These are phyloP conservation scores for Colletotrichum higginsianum DNA, from an alignment of 2,329 filamentous ascomycete genomes.

Conservation along the genomic window DNA sequence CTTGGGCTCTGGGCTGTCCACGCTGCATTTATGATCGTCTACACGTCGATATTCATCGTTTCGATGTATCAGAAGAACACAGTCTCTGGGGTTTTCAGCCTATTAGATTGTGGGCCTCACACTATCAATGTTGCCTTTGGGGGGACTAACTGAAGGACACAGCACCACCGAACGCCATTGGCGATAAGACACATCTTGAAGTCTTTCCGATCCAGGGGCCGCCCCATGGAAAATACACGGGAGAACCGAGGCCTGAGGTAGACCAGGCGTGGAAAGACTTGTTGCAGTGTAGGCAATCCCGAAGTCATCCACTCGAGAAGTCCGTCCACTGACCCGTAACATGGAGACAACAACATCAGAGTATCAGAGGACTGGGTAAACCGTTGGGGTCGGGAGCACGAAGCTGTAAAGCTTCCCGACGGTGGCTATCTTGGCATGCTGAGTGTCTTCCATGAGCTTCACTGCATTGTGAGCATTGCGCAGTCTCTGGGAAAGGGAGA, in stretches of 20 bases:
- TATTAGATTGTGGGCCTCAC: slow-evolving; percentile 28
- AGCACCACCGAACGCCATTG: slow-evolving; percentile 28
- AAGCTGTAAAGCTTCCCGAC: slow-evolving; percentile 38
- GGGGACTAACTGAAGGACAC: background rate
- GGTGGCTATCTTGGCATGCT: slow-evolving; percentile 41
- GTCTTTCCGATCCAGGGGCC: slow-evolving; percentile 38
- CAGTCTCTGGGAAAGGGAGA: rapidly evolving
- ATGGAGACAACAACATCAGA: slow-evolving; percentile 37
- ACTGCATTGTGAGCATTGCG: slow-evolving; percentile 28
- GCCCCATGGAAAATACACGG: slow-evolving; percentile 38
- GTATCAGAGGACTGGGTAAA: slow-evolving; percentile 36
- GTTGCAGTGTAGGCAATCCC: slow-evolving; percentile 22
- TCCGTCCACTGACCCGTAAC: background rate
- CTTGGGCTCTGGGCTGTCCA: slow-evolving; percentile 31
- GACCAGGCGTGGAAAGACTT: slow-evolving; percentile 39
- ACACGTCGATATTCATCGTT: slow-evolving; percentile 24
- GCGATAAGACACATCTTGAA: slow-evolving; percentile 34
- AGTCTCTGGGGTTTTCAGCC: slow-evolving; percentile 14
- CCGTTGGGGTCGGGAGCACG: slow-evolving; percentile 37
- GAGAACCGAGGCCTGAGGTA: slow-evolving; percentile 35
- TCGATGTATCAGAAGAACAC: background rate
- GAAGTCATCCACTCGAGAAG: rapidly evolving
- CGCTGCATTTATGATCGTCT: slow-evolving; percentile 12
- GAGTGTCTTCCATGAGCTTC: slow-evolving; percentile 39
- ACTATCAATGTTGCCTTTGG: too few relatives aligned